Evolutionary conservation across 2,329 filamentous ascomycete species (phyloP), one percentile per base, ranked within the genome.

Genomic region (Neophaeococcomyces mojaviensis): DNA sequence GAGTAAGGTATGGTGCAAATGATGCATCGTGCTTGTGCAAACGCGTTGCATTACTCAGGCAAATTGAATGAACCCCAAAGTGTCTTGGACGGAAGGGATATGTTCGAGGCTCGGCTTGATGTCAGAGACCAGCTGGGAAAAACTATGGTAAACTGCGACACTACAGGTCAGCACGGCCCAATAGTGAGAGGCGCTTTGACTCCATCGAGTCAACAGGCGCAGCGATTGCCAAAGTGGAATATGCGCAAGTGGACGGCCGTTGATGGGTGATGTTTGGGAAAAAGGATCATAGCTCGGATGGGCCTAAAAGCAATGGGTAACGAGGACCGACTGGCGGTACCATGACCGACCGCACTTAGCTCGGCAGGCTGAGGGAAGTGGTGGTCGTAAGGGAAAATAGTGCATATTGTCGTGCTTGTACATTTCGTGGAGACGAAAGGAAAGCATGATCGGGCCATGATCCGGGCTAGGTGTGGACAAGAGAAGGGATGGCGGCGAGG

Each of bases 41-140:
- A 44, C 34, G 41, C 35, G 44, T 30, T 44, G 39, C 41, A 44
- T 50, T 45, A 50, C 39, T 47, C 49, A 50, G 44, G 43, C 44
- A 49, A 37, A 48, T 45, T 49, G 44, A 48, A 31, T 44, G 40
- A 40, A 44, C 45, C n/a, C n/a, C 47, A 49, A 31, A 49, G 50
- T 55, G 51, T 55, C 53, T 53, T 55, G 53, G 51, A 54, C 44
- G 44, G 44, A 49, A 54, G 44, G 50, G 50, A 39, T 39, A 35
- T 43, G 49, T 53, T 56, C 47, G 51, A 54, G 51, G 52, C 54
- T 56, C 48, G 54, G 54, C 52, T 48, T 51, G 50, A 54, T 54
- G 51, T 54, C 51, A 49, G 47, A 43, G 47, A 24, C 44, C 48
- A 20, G 30, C 41, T 24, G 24, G 39, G 16, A 28, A 36, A 19